phyloP scores from a whole-genome alignment of 2,329 filamentous ascomycete species.

The Curvularia eragrostidis region DNA sequence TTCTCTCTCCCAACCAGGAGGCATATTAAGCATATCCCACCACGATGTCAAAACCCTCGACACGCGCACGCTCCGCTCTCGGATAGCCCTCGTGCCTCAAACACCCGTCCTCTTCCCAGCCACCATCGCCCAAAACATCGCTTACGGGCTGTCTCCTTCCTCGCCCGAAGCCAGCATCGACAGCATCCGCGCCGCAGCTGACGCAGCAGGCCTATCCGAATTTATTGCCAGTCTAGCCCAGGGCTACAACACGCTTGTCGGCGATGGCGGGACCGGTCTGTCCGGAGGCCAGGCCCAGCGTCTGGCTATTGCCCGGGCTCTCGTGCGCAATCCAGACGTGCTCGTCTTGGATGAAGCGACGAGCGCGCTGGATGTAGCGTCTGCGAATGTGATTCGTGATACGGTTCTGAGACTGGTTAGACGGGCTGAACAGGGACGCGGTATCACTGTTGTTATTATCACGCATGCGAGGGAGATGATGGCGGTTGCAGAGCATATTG shows the following conservation, averaged over 20 bases:
- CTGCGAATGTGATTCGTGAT: conserved; percentile 67
- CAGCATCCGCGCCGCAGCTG: conserved; percentile 58
- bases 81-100: conserved; percentile 74
- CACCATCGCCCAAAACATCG: conserved; percentile 80
- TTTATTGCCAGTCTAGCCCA: conserved; percentile 75
- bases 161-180: conserved; percentile 58
- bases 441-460: conserved; percentile 77
- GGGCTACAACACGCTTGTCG: conserved; percentile 75
- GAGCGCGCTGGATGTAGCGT: conserved; percentile 75
- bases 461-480: conserved; percentile 90
- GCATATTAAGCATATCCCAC: conserved; percentile 64
- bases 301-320: conserved; percentile 78
- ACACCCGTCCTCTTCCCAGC: conserved; percentile 77
- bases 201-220: conserved; percentile 72
- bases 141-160: conserved; percentile 71
- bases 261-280: conserved; percentile 75
- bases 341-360: conserved; percentile 89
- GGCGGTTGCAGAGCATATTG: conserved; percentile 73
- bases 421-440: background rate
- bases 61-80: conserved; percentile 64
- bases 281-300: conserved; percentile 86
- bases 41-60: conserved; percentile 66
- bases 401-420: conserved; percentile 58
- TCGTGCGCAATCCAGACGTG: conserved; percentile 73
- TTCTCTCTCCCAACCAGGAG: conserved; percentile 15